Percentiles rank a stretch among this genome's conserved stretches.
Conservation (phyloP, 805 yeast species). For the Candida palmyrensis region DNA sequence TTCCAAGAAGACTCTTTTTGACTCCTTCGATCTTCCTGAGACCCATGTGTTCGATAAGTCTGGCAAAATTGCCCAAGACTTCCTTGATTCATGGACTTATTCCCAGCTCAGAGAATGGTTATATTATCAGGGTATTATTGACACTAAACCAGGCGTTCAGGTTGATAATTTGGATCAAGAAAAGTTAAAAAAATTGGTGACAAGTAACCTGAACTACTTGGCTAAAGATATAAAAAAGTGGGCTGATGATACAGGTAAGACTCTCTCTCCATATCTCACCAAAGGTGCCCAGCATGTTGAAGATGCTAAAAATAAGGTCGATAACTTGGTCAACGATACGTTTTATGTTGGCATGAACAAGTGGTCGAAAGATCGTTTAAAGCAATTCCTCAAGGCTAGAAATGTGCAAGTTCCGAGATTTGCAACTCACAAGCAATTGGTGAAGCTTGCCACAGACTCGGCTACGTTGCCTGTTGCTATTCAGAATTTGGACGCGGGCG, state of each 20-base stretch:
- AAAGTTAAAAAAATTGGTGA: conserved; percentile 31
- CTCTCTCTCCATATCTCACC: conserved; percentile 27
- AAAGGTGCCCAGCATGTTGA: conserved; percentile 17
- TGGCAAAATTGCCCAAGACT: conserved; percentile 36
- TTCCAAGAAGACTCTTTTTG: conserved; percentile 34
- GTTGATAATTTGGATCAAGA: conserved; percentile 27
- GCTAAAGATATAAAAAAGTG: conserved; percentile 37
- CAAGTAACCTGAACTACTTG: conserved; percentile 26
- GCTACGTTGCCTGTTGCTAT: conserved; percentile 29
- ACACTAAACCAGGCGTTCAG: conserved; percentile 26
- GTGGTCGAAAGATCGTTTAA: conserved; percentile 44
- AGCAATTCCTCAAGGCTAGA: conserved; percentile 36
- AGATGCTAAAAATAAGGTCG: conserved; percentile 17
- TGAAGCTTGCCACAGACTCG: conserved; percentile 32
- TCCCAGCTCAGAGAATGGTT: conserved; percentile 55
- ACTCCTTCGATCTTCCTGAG: conserved; percentile 32
- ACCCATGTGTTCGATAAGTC: conserved; percentile 29
- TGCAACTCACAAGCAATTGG: conserved; percentile 35
- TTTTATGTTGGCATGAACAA: conserved; percentile 40
- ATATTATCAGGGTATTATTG: conserved; percentile 28
- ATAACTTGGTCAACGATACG: conserved; percentile 38
- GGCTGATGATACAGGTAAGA: conserved; percentile 18
- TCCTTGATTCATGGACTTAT: conserved; percentile 49
- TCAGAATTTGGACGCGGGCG: conserved; percentile 11
- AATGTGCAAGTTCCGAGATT: conserved; percentile 33